Evolutionary conservation across 768 basidiomycete species (phyloP).

Genomic region (Xerocomellus intermedius): DNA sequence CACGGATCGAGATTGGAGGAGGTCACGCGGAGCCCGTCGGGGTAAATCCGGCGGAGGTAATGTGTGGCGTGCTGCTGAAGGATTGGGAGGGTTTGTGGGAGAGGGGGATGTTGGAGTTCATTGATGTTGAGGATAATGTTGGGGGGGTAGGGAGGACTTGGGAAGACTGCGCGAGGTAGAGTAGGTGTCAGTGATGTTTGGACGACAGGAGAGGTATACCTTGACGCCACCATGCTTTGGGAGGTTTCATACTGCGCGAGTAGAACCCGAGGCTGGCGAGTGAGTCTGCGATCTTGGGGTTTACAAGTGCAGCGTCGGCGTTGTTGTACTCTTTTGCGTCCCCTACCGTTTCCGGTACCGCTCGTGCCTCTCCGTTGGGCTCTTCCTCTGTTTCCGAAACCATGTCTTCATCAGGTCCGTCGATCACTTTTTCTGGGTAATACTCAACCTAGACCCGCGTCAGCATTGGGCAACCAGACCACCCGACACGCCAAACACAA

Average conservation of each 20-base stretch:
- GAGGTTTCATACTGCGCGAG: constrained; percentile 60
- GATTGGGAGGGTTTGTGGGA: constrained; percentile 34
- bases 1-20: constrained; percentile 56
- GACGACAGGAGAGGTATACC: constrained; percentile 21
- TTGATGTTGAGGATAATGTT: constrained; percentile 63
- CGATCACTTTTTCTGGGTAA: constrained; percentile 35
- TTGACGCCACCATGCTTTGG: constrained; percentile 47
- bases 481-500: not conserved
- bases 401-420: not conserved
- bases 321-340: constrained; percentile 21
- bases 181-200: not conserved
- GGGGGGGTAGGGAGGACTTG: constrained; percentile 22
- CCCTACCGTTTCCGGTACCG: not conserved
- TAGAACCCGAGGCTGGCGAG: constrained; percentile 60
- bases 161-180: constrained; percentile 5
- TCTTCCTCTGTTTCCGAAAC: constrained; percentile 1
- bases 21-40: constrained; percentile 52
- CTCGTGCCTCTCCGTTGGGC: constrained; percentile 3
- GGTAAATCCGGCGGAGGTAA: constrained; percentile 57
- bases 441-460: constrained; percentile 49
- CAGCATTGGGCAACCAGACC: not conserved
- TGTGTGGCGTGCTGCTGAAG: constrained; percentile 43
- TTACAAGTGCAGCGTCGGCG: not conserved
- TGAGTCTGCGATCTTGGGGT: constrained; percentile 45
- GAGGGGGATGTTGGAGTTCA: constrained; percentile 46